These are phyloP conservation scores for Lactarius hengduanensis DNA, from an alignment of 768 basidiomycete species.

Conservation along the genomic window DNA sequence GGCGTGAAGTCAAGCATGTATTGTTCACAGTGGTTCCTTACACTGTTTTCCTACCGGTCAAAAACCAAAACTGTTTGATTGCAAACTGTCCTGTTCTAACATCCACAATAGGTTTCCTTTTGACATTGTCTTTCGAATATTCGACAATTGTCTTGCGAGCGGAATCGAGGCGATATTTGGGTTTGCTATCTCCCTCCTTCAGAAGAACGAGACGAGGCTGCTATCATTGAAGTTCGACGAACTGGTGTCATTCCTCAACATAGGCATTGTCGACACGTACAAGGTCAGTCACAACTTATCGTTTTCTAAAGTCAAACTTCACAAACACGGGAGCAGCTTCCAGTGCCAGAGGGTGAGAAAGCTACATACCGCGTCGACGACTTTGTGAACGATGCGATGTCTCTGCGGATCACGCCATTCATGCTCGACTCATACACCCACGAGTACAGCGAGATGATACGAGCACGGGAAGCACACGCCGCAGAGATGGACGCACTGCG, in stretches of 20 bases:
- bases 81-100: neutral
- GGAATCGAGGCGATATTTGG: conserved; percentile 97
- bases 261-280: conserved; percentile 79
- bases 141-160: conserved; percentile 93
- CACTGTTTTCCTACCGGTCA: conserved; percentile 92
- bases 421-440: conserved; percentile 89
- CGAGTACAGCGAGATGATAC: conserved; percentile 82
- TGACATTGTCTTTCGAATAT: conserved; percentile 92
- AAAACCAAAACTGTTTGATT: conserved; percentile 28
- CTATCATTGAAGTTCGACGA: conserved; percentile 88
- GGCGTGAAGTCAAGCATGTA: conserved; percentile 98
- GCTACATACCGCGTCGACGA: conserved; percentile 65
- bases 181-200: conserved; percentile 83
- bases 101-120: conserved; percentile 72
- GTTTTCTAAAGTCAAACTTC: neutral
- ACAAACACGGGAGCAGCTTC: conserved; percentile 4
- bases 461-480: conserved; percentile 78
- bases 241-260: conserved; percentile 81
- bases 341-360: conserved; percentile 10
- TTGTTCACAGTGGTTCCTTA: conserved; percentile 98
- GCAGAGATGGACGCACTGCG: conserved; percentile 80
- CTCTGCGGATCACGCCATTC: conserved; percentile 87
- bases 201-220: conserved; percentile 81
- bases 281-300: conserved; percentile 40
- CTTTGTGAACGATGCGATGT: conserved; percentile 86